Evolutionary conservation across 208 protist species (phyloP).

Genomic region (Trichomonas vaginalis): DNA sequence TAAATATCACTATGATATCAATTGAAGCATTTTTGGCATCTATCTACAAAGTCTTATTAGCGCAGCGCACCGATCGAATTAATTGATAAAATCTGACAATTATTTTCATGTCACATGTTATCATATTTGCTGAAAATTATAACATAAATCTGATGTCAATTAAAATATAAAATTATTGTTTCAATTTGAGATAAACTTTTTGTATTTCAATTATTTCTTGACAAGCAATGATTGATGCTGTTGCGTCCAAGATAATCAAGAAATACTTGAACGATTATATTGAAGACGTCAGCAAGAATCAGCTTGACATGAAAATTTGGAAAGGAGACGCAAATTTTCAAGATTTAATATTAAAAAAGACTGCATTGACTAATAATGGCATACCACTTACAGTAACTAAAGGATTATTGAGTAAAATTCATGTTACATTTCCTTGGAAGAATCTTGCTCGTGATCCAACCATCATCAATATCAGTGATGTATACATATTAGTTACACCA

Average conservation of each 20-base stretch:
- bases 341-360: background rate
- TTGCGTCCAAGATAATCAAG: background rate
- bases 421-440: constrained; percentile 1
- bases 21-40: too few species aligned
- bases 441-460: background rate
- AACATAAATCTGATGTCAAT: too few species aligned
- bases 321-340: background rate
- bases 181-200: too few species aligned
- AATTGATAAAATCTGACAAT: too few species aligned
- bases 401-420: background rate
- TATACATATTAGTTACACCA: background rate
- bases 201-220: too few species aligned
- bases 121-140: too few species aligned
- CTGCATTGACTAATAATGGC: background rate
- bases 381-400: background rate
- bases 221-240: background rate
- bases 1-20: too few species aligned
- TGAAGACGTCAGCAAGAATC: background rate
- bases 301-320: constrained; percentile 5
- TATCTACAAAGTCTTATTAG: too few species aligned
- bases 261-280: background rate
- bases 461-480: background rate
- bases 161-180: too few species aligned
- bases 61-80: too few species aligned
- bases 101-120: too few species aligned